phyloP scores from a whole-genome alignment of 202 grass and related monocot species.

The Hordeum pubiflorum region DNA sequence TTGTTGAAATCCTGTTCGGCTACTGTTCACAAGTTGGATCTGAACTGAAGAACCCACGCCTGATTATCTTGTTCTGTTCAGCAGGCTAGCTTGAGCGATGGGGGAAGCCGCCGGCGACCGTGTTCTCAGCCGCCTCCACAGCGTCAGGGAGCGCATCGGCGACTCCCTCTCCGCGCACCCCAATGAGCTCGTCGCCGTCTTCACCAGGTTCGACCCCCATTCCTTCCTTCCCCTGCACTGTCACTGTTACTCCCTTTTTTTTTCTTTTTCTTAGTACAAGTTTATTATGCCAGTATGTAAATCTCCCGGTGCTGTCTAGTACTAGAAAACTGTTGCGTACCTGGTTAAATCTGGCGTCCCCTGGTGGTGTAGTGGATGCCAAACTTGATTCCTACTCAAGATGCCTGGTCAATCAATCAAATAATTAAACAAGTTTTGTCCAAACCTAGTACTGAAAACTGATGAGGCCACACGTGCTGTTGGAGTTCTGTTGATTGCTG shows the following conservation, averaged over 20 bases:
- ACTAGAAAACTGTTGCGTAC: background rate
- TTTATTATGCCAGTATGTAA: background rate
- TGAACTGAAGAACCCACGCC: background rate
- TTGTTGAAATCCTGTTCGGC: background rate
- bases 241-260: background rate
- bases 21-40: background rate
- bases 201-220: slow-evolving; percentile 49
- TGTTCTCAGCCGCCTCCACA: slow-evolving; percentile 76
- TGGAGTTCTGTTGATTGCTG: background rate
- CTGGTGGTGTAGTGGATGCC: background rate
- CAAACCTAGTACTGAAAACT: slow-evolving; percentile 24
- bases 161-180: slow-evolving; percentile 82
- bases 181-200: slow-evolving; percentile 82
- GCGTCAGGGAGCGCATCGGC: slow-evolving; percentile 76
- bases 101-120: slow-evolving; percentile 59
- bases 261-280: too few species aligned
- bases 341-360: background rate
- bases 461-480: background rate
- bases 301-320: background rate
- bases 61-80: background rate
- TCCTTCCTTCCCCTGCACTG: background rate
- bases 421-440: slow-evolving; percentile 4
- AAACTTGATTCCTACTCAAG: background rate
- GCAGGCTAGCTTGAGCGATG: slow-evolving; percentile 46
- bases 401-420: background rate